phyloP scores from a whole-genome alignment of 306 rosid species.

The Castanea mollissima region DNA sequence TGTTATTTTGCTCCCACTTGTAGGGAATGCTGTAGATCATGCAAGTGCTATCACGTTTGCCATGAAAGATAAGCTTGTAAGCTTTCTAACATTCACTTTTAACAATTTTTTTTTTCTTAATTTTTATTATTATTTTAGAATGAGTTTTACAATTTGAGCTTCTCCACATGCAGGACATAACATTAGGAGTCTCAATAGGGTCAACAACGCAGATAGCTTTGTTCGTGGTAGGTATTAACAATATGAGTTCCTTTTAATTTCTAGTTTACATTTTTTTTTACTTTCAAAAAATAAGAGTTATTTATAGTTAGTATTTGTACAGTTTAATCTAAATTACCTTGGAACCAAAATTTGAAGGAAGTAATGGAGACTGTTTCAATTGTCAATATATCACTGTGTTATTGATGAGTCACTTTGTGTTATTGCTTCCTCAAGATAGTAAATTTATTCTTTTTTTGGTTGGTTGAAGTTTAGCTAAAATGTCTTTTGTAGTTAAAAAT shows the following conservation, averaged over 20 bases:
- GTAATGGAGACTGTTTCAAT: not conserved
- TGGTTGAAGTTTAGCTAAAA: not conserved
- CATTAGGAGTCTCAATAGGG: constrained; percentile 83
- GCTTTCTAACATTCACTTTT: constrained; percentile 14
- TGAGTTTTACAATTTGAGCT: constrained; percentile 2
- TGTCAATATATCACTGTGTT: not conserved
- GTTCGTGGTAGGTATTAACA: constrained; percentile 59
- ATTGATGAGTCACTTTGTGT: not conserved
- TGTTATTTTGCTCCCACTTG: constrained; percentile 80
- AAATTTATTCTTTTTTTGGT: not conserved
- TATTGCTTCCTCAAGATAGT: not conserved
- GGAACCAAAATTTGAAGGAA: no score
- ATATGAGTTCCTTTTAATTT: not conserved
- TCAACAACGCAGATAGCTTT: constrained; percentile 81
- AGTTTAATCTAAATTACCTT: not conserved
- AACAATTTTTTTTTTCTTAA: not conserved
- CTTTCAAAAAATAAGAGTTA: not conserved
- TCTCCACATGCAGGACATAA: constrained; percentile 57
- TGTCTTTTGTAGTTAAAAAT: not conserved
- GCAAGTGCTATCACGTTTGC: constrained; percentile 89
- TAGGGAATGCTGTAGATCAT: constrained; percentile 92
- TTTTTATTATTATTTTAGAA: no score
- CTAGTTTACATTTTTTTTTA: not conserved
- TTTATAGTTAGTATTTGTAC: not conserved
- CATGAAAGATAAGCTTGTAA: constrained; percentile 86